A percentile compares a stretch with the other conserved stretches of the same genome.
Conservation (phyloP, 129 eudicot species). For the Daucus carota region DH1_v3.0 NC_030384.2:44392001-44392500, state of each 20-base stretch:
- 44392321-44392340: constrained; percentile 26
- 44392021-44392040: not conserved
- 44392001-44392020: not conserved
- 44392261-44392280: constrained; percentile 68
- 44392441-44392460: constrained; percentile 18
- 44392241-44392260: constrained; percentile 47
- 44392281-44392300: constrained; percentile 79
- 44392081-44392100: not conserved
- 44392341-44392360: constrained; percentile 16
- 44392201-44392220: constrained; percentile 47
- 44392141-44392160: constrained; percentile 18
- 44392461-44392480: not conserved
- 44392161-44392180: constrained; percentile 19
- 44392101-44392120: constrained; percentile 8
- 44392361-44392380: constrained; percentile 35
- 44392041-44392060: constrained; percentile 13
- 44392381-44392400: constrained; percentile 73
- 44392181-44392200: constrained; percentile 26
- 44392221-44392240: constrained; percentile 45
- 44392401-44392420: constrained; percentile 76
- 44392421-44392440: constrained; percentile 47
- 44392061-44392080: constrained; percentile 17
- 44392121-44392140: constrained; percentile 16
- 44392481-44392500: not conserved
- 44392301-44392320: constrained; percentile 56